These are phyloP conservation scores for Platismatia glauca DNA, from an alignment of 495 filamentous ascomycete genomes.

Conservation along the genomic window DNA sequence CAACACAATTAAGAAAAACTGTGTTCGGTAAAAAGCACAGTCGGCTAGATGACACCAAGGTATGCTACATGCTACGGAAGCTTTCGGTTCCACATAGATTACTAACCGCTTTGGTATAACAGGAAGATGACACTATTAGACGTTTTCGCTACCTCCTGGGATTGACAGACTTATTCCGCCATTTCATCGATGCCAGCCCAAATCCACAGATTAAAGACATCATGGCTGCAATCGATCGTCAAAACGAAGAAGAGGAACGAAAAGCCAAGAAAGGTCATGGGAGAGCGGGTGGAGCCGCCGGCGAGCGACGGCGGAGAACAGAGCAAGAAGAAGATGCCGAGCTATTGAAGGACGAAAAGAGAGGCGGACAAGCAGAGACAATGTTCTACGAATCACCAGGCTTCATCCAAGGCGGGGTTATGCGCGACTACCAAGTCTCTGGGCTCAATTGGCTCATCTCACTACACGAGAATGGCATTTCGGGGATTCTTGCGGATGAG, in stretches of 20 bases:
- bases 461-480: slow-evolving; percentile 96
- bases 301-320: slow-evolving; percentile 71
- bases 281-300: slow-evolving; percentile 77
- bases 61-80: slow-evolving; percentile 31
- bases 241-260: slow-evolving; percentile 66
- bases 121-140: slow-evolving; percentile 94
- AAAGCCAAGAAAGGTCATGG: slow-evolving; percentile 61
- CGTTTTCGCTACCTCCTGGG: slow-evolving; percentile 94
- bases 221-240: slow-evolving; percentile 84
- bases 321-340: slow-evolving; percentile 98
- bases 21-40: slow-evolving; percentile 94
- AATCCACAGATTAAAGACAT: slow-evolving; percentile 86
- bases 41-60: slow-evolving; percentile 80
- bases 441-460: slow-evolving; percentile 98
- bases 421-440: slow-evolving; percentile 93
- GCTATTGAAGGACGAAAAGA: slow-evolving; percentile 81
- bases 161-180: slow-evolving; percentile 93
- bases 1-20: slow-evolving; percentile 75
- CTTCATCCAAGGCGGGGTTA: slow-evolving; percentile 74
- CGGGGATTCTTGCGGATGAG: slow-evolving; percentile 93
- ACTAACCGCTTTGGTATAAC: slow-evolving; percentile 25
- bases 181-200: slow-evolving; percentile 97
- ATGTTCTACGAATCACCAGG: slow-evolving; percentile 87
- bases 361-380: slow-evolving; percentile 73
- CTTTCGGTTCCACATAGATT: neutral